Conservation (phyloP, 257 asterid genomes). For the Perilla frutescens region DNA sequence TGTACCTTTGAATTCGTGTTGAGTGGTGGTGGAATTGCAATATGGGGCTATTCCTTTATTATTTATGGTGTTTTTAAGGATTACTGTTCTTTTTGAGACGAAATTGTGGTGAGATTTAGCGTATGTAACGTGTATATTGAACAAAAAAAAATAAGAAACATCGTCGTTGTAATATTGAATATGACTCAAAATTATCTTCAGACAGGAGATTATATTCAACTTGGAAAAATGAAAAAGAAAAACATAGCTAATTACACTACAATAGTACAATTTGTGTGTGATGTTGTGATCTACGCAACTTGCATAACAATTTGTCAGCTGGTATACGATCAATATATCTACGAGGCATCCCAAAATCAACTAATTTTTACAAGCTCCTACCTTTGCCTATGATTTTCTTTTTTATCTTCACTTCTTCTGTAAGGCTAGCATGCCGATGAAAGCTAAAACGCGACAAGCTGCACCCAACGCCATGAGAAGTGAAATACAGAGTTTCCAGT, state of each 20-base stretch:
- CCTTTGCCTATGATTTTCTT: no score
- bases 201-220: no score
- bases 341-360: conserved; percentile 14
- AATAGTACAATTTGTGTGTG: conserved; percentile 6
- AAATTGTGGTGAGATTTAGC: not conserved
- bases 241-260: not conserved
- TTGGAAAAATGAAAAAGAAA: not conserved
- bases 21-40: not conserved
- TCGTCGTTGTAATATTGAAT: no score
- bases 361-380: conserved; percentile 2
- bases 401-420: conserved; percentile 40
- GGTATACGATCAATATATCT: not conserved
- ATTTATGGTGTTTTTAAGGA: not conserved
- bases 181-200: no score
- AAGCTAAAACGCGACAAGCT: conserved; percentile 55
- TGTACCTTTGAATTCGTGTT: not conserved
- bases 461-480: conserved; percentile 53
- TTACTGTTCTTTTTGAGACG: no score
- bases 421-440: conserved; percentile 54
- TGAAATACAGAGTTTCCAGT: conserved; percentile 51
- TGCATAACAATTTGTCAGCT: conserved; percentile 10
- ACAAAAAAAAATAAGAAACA: not conserved
- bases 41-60: not conserved
- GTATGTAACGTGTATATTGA: not conserved
- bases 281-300: conserved; percentile 7